phyloP scores from a whole-genome alignment of 768 basidiomycete genomes.

The Baorangia bicolor region DNA sequence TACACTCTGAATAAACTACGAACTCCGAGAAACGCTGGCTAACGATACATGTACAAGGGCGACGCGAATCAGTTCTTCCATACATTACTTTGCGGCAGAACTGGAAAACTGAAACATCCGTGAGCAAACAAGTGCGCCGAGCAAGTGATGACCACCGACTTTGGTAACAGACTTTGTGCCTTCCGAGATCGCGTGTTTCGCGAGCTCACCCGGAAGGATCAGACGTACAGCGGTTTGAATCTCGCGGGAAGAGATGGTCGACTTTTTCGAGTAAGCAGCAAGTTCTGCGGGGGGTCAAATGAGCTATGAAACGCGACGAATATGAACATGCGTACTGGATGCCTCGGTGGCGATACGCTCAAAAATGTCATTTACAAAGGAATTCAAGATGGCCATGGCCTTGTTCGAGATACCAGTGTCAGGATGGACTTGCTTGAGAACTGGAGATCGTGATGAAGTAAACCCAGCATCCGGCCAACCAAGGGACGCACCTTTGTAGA shows the following conservation, averaged over 20 bases:
- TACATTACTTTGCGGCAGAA: constrained; percentile 60
- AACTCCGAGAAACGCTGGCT: constrained; percentile 22
- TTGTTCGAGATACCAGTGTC: constrained; percentile 99
- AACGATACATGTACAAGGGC: constrained; percentile 27
- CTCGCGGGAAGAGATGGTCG: constrained; percentile 97
- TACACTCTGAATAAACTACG: constrained; percentile 14
- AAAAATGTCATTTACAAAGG: constrained; percentile 94
- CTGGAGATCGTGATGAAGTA: constrained; percentile 37
- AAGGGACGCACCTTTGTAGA: constrained; percentile 72
- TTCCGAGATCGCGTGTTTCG: constrained; percentile 74
- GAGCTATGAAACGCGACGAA: background rate
- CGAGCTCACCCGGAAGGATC: constrained; percentile 94
- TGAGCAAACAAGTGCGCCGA: constrained; percentile 6
- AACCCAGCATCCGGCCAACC: background rate
- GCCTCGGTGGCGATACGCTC: constrained; percentile 92
- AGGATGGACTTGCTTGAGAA: constrained; percentile 96
- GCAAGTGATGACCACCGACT: constrained; percentile 36
- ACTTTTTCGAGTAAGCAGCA: constrained; percentile 97
- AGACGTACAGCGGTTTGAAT: constrained; percentile 97
- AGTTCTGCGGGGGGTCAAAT: constrained; percentile 57
- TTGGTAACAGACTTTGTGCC: constrained; percentile 93
- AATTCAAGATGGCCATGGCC: constrained; percentile 96
- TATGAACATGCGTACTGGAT: constrained; percentile 55
- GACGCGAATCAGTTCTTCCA: background rate
- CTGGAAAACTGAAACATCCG: constrained; percentile 59